Percentiles rank a stretch among this genome's conserved stretches.
Conservation (phyloP, 371 early-diverging fungal species). For the Lichtheimia ramosa region DNA sequence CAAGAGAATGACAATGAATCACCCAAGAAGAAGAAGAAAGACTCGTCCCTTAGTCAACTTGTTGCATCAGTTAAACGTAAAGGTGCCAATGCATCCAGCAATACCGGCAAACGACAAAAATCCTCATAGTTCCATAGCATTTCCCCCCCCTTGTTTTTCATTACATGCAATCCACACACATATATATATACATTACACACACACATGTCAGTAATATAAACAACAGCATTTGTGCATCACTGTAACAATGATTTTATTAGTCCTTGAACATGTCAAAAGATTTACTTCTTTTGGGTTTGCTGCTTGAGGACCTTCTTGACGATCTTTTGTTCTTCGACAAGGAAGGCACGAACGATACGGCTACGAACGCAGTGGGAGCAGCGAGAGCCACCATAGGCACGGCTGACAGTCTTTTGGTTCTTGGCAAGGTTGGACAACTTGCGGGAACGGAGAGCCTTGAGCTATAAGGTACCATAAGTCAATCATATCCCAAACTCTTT, state of each 20-base stretch:
- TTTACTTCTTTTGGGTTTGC: constrained; percentile 40
- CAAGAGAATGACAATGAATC: not conserved
- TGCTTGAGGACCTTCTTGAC: constrained; percentile 96
- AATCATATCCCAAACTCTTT: not conserved
- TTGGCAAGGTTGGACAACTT: constrained; percentile 86
- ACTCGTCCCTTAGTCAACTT: constrained; percentile 46
- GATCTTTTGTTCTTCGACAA: constrained; percentile 98
- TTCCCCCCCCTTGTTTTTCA: not conserved
- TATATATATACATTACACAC: not conserved
- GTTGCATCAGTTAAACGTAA: constrained; percentile 65
- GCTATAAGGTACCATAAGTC: constrained; percentile 30
- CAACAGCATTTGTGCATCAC: not conserved
- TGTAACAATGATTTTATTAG: not conserved
- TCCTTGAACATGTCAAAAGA: not conserved
- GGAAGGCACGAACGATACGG: constrained; percentile 97
- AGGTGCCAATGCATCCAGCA: constrained; percentile 42
- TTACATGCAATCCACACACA: not conserved
- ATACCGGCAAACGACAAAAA: constrained; percentile 46
- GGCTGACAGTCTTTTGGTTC: constrained; percentile 89
- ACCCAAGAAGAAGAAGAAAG: constrained; percentile 20
- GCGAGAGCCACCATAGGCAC: constrained; percentile 96
- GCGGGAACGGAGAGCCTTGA: constrained; percentile 91
- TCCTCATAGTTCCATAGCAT: constrained; percentile 6
- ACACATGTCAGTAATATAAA: not conserved
- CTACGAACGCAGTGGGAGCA: constrained; percentile 92